Evolutionary conservation across 305 asterid genomes (phyloP).

Genomic region (Solanum hybrid): DNA sequence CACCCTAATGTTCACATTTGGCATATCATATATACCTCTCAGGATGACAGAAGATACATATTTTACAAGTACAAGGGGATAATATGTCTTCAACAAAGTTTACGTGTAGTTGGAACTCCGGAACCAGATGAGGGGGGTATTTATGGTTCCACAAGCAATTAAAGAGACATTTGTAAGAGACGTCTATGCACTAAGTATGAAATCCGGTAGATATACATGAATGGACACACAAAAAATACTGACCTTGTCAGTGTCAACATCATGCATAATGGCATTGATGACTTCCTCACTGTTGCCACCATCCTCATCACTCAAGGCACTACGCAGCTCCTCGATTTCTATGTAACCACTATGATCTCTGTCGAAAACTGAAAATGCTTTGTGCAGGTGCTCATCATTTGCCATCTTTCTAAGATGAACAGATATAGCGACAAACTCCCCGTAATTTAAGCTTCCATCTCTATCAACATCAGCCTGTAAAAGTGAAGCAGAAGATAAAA

Average conservation of each 20-base stretch:
- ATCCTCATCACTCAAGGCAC: constrained; percentile 59
- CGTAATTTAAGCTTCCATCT: constrained; percentile 59
- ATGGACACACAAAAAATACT: not conserved
- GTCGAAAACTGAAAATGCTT: constrained; percentile 73
- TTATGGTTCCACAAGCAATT: not conserved
- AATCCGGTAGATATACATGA: not conserved
- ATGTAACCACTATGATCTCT: constrained; percentile 48
- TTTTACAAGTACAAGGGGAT: not conserved
- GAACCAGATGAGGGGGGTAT: not conserved
- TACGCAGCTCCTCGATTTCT: constrained; percentile 62
- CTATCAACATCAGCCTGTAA: constrained; percentile 66
- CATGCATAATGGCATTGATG: constrained; percentile 61
- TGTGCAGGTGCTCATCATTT: constrained; percentile 75
- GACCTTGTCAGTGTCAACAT: constrained; percentile 77
- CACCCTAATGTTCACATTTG: not conserved
- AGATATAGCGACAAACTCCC: constrained; percentile 62
- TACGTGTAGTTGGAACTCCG: not conserved
- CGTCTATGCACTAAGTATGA: not conserved
- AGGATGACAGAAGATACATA: not conserved
- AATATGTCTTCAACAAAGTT: not conserved
- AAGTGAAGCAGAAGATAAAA: not conserved
- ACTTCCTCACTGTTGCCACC: constrained; percentile 53
- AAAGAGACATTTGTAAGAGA: not conserved
- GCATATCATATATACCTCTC: not conserved
- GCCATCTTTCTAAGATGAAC: constrained; percentile 57